Base-by-base conservation (phyloP, 768 basidiomycete species). In the Lactarius hengduanensis region DNA sequence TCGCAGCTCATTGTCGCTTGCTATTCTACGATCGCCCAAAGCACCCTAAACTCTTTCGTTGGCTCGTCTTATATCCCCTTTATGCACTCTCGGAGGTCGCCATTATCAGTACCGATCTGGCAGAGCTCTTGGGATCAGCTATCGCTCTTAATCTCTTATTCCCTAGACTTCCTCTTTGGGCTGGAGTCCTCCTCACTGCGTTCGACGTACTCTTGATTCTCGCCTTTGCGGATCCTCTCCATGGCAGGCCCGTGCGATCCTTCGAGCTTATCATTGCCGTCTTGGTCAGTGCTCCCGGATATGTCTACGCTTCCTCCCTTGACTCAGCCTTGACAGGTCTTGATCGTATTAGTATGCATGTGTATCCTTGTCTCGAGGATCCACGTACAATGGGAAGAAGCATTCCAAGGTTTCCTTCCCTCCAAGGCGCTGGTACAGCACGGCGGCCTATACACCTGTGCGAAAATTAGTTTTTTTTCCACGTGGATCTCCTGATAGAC, bases 201-300 rank as follows among this genome's bases (percentile, higher is more conserved):
- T 66, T 73, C 22, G 84, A 85, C 62, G 83, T 84, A 38, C 74
- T 85, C 45, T 62, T 85, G 60, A 75, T 96, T 41, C 84, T 96
- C 43, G 84, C 83, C 0, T 76, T 93, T 66, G 82, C 87, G 5
- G 90, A 92, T 72, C 91, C 90, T 10, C 74, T 90, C 40, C 81
- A 81, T 45, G 59, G 68, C 15, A 47, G 68, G 40, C 91, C 90
- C 7, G 89, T 87, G 47, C 83, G 82, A 70, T 69, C 85, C 69
- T 92, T 93, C 69, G 91, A 93, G 71, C 69, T 82, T 18, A 68
- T 89, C 20, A 90, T 92, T 56, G 70, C 54, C 26, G 50, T 62
- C 34, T 26, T 70, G 59, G 70, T 70, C 18, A 16, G 68, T 56
- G 47, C 40, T 28, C 47, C 32, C 56, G 10, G 18, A 15, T 20